These are phyloP conservation scores for Apiospora saccharicola DNA, from an alignment of 2,329 filamentous ascomycete species.

Conservation along the genomic window DNA sequence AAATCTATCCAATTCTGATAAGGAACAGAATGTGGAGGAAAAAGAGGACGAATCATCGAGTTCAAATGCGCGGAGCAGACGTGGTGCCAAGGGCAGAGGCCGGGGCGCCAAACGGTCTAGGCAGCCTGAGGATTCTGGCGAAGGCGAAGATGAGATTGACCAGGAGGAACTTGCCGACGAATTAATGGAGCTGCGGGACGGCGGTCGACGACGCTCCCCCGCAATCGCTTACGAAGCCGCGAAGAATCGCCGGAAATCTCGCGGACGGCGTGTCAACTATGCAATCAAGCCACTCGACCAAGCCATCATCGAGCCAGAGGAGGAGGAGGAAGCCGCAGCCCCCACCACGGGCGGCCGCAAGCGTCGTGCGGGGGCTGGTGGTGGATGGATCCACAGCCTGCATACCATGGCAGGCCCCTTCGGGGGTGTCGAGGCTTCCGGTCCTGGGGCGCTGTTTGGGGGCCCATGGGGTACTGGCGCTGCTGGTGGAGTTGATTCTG, in stretches of 20 bases:
- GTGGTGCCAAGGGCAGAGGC: conserved; percentile 46
- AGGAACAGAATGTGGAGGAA: conserved; percentile 44
- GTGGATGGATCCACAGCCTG: conserved; percentile 78
- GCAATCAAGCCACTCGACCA: conserved; percentile 81
- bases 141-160: conserved; percentile 63
- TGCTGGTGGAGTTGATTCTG: conserved; percentile 81
- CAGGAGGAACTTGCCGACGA: conserved; percentile 72
- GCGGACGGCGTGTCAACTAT: conserved; percentile 80
- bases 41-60: conserved; percentile 57
- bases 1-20: conserved; percentile 27
- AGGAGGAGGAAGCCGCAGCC: conserved; percentile 74
- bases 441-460: conserved; percentile 73
- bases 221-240: conserved; percentile 67
- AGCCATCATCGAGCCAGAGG: conserved; percentile 53
- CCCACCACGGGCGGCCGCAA: conserved; percentile 73
- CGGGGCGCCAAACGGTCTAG: conserved; percentile 57
- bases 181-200: conserved; percentile 65
- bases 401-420: conserved; percentile 94
- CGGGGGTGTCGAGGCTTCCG: conserved; percentile 73
- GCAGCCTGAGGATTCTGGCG: conserved; percentile 59
- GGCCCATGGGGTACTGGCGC: conserved; percentile 77
- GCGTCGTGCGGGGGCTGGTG: conserved; percentile 67
- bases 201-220: conserved; percentile 59
- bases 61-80: conserved; percentile 57
- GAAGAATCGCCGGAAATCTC: conserved; percentile 51